phyloP scores from a whole-genome alignment of 805 yeast genomes.

The Schwanniomyces vanrijiae region DNA sequence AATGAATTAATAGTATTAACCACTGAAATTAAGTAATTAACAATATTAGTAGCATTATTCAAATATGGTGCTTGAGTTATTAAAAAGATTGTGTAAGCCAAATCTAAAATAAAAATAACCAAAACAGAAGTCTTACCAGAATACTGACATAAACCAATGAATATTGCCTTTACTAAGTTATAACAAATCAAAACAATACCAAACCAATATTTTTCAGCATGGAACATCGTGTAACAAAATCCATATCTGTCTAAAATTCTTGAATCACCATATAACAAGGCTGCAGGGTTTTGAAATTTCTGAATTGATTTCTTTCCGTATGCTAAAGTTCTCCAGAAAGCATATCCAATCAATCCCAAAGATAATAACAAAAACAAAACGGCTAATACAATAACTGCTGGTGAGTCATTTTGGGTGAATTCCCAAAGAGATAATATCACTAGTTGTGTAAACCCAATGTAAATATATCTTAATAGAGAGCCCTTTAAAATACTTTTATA shows the following conservation, averaged over 20 bases:
- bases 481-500: slow-evolving; percentile 73
- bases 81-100: slow-evolving; percentile 63
- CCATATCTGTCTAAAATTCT: slow-evolving; percentile 76
- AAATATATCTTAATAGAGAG: slow-evolving; percentile 71
- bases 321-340: slow-evolving; percentile 59
- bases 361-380: slow-evolving; percentile 66
- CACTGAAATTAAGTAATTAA: slow-evolving; percentile 69
- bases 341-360: slow-evolving; percentile 60
- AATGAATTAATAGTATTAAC: slow-evolving; percentile 79
- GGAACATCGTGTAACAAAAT: slow-evolving; percentile 85
- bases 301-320: slow-evolving; percentile 64
- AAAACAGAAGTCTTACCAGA: slow-evolving; percentile 83
- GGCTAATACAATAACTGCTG: slow-evolving; percentile 84
- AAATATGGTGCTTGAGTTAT: slow-evolving; percentile 72
- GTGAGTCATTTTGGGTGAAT: slow-evolving; percentile 76
- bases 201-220: slow-evolving; percentile 82
- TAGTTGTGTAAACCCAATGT: slow-evolving; percentile 83
- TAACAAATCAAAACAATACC: slow-evolving; percentile 64
- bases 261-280: slow-evolving; percentile 77
- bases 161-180: slow-evolving; percentile 63
- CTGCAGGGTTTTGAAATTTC: slow-evolving; percentile 79
- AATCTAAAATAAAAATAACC: slow-evolving; percentile 72
- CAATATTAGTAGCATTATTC: slow-evolving; percentile 77
- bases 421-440: slow-evolving; percentile 84
- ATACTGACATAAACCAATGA: slow-evolving; percentile 75